phyloP scores from a whole-genome alignment of 208 protist genomes.

The Crithidia fasciculata region DNA sequence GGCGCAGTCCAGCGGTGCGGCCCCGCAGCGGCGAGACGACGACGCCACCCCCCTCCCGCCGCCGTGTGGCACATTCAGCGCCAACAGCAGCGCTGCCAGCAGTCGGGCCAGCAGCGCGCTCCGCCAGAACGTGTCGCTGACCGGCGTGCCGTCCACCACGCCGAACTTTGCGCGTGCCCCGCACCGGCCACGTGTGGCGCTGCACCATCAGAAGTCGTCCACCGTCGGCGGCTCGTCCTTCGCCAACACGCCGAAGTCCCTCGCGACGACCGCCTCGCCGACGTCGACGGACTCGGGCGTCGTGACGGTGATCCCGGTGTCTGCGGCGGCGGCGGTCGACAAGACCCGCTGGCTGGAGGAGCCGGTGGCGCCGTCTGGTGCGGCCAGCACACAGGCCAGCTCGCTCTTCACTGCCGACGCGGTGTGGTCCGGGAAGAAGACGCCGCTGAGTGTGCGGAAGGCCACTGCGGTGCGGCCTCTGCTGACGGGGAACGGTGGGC shows the following conservation, averaged over 20 bases:
- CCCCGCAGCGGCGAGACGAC: background rate
- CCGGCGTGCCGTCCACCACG: background rate
- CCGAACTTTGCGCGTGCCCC: background rate
- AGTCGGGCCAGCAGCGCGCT: conserved; percentile 25
- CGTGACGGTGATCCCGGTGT: background rate
- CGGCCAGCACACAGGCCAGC: background rate
- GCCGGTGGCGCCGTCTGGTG: background rate
- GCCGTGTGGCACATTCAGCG: background rate
- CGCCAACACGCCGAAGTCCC: background rate
- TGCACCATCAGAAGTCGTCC: background rate
- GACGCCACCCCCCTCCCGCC: background rate
- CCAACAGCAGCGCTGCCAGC: conserved; percentile 14
- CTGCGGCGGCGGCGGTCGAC: background rate
- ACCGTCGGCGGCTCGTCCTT: background rate
- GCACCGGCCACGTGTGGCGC: conserved; percentile 8
- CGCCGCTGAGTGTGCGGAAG: background rate
- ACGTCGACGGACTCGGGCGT: background rate
- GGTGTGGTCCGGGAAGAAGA: background rate
- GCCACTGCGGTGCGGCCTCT: background rate
- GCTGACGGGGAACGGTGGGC: background rate
- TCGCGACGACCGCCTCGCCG: background rate
- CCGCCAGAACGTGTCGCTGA: conserved; percentile 1
- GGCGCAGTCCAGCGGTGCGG: background rate
- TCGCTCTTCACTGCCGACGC: background rate
- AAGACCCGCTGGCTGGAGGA: conserved; percentile 21